Percentiles rank a stretch among this genome's conserved stretches.
These are phyloP conservation scores for Purpureocillium lavendulum DNA, from an alignment of 2,329 filamentous ascomycete genomes.

Conservation along the genomic window DNA sequence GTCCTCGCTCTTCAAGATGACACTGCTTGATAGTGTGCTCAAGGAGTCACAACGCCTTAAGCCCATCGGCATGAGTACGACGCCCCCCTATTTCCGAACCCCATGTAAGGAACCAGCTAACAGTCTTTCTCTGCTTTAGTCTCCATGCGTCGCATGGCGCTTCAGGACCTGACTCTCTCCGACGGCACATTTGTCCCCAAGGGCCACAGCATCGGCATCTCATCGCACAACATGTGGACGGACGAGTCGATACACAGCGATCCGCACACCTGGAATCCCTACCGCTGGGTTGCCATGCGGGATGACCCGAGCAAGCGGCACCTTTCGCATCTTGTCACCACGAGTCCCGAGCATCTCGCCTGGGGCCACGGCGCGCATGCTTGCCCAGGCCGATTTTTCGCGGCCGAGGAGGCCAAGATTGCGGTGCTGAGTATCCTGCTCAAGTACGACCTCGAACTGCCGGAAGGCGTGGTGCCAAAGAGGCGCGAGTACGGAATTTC, in stretches of 20 bases:
- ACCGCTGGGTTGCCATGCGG: conserved; percentile 29
- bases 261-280: too few species aligned
- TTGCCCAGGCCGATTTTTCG: conserved; percentile 43
- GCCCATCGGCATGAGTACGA: conserved; percentile 17
- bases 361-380: conserved; percentile 47
- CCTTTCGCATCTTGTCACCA: conserved; percentile 35
- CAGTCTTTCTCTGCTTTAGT: background rate
- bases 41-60: conserved; percentile 40
- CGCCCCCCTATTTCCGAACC: background rate
- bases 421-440: conserved; percentile 35
- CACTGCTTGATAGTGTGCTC: conserved; percentile 40
- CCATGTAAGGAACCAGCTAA: background rate
- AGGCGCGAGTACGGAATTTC: conserved; percentile 2
- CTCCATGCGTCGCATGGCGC: background rate
- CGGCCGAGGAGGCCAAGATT: conserved; percentile 42
- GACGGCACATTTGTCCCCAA: conserved; percentile 1
- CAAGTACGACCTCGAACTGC: conserved; percentile 36
- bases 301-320: conserved; percentile 21
- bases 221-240: conserved; percentile 24
- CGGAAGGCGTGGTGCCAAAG: background rate
- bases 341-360: conserved; percentile 35
- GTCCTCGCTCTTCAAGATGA: conserved; percentile 29
- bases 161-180: background rate
- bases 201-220: background rate
- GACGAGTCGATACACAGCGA: conserved; percentile 18